These are phyloP conservation scores for Paratinospora sagittata DNA, from an alignment of 164 flowering plant genomes.

Conservation along the genomic window DNA sequence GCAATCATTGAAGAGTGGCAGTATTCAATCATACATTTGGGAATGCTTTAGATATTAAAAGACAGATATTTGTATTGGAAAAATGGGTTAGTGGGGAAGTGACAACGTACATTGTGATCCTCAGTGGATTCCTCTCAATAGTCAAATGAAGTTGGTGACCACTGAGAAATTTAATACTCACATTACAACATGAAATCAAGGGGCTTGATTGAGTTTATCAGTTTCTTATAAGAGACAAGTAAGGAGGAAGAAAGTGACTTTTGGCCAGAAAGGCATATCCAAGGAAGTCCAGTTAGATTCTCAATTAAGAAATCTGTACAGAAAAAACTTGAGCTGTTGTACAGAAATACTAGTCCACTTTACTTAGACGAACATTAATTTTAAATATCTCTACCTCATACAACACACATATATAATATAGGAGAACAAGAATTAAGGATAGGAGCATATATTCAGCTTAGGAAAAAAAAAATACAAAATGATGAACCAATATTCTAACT, in stretches of 20 bases:
- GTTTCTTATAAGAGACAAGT: slow-evolving; percentile 17
- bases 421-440: neutral
- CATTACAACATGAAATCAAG: slow-evolving; percentile 1
- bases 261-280: slow-evolving; percentile 10
- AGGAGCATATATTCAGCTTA: neutral
- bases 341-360: neutral
- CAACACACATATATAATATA: too few species aligned
- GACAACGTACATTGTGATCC: neutral
- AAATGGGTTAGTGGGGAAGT: slow-evolving; percentile 9
- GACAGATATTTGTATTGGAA: neutral
- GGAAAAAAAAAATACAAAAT: neutral
- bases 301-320: neutral
- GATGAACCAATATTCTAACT: neutral
- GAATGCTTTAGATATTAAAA: slow-evolving; percentile 12
- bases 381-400: neutral
- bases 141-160: slow-evolving; percentile 14
- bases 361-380: neutral
- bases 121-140: neutral
- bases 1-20: slow-evolving; percentile 35
- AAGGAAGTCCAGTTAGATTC: neutral
- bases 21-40: slow-evolving; percentile 17
- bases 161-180: slow-evolving; percentile 1
- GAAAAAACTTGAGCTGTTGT: too few species aligned
- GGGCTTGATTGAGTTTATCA: neutral
- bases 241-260: slow-evolving; percentile 18